Evolutionary conservation across 1,139 yeast genomes (phyloP).

Genomic region (Sugiyamaella neomexicana): DNA sequence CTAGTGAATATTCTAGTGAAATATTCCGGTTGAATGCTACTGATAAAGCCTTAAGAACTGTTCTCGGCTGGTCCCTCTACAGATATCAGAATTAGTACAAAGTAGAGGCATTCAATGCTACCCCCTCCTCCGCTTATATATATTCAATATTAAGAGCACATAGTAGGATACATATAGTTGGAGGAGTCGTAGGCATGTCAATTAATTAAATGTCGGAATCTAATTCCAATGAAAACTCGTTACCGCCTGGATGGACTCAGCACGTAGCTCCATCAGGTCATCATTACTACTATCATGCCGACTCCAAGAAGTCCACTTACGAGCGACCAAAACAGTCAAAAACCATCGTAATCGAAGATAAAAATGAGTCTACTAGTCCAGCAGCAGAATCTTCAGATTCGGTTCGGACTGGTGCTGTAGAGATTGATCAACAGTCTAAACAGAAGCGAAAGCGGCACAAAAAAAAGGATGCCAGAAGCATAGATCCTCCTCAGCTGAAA

Average conservation of each 20-base stretch:
- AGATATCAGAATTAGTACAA: no score
- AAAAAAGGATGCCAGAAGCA: conserved; percentile 1
- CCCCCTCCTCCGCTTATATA: no score
- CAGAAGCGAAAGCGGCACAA: conserved; percentile 4
- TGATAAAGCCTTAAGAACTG: no score
- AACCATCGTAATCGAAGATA: background rate
- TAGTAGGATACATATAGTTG: no score
- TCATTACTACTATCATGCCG: conserved; percentile 35
- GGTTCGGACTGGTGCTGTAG: background rate
- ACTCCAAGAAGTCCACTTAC: conserved; percentile 37
- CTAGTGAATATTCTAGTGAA: no score
- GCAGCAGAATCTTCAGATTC: no score
- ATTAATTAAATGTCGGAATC: conserved; percentile 8
- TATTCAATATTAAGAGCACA: background rate
- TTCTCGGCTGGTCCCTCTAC: no score
- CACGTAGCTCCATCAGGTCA: conserved; percentile 41
- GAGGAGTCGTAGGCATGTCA: no score
- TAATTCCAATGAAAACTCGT: conserved; percentile 2
- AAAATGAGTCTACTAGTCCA: background rate
- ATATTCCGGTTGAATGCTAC: no score
- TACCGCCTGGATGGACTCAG: conserved; percentile 37
- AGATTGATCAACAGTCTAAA: no score
- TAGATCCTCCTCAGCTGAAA: conserved; percentile 28
- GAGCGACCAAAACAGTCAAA: conserved; percentile 27
- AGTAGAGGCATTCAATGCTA: no score